Conservation (phyloP, 2,329 filamentous ascomycete genomes). For the Pseudocercospora pini-densiflorae region DNA sequence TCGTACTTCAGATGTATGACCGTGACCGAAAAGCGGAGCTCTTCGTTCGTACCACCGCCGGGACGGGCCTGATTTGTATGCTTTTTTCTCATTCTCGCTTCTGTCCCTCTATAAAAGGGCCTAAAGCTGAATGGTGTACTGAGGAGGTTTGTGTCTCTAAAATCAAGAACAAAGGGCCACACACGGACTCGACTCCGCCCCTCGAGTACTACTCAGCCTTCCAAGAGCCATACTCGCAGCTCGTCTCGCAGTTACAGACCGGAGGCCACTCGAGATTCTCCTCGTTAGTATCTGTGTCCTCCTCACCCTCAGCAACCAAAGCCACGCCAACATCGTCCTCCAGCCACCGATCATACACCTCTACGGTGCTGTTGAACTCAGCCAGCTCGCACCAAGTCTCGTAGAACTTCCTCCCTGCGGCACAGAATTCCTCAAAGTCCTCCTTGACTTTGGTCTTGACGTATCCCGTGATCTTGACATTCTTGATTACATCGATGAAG, state of each 20-base stretch:
- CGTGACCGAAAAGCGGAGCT: too few relatives aligned
- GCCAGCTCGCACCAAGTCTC: conserved; percentile 18
- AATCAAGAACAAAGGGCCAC: too few relatives aligned
- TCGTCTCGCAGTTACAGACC: background rate
- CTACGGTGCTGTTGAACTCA: conserved; percentile 13
- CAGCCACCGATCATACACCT: conserved; percentile 26
- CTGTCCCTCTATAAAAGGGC: background rate
- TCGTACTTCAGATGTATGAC: too few relatives aligned
- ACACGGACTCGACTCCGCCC: background rate
- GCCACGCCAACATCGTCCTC: background rate
- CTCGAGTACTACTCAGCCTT: background rate
- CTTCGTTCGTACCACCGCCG: background rate
- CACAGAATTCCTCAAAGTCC: conserved; percentile 26
- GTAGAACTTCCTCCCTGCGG: conserved; percentile 18
- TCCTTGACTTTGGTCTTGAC: conserved; percentile 32
- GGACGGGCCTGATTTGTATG: background rate
- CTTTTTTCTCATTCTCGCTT: background rate
- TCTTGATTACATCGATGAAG: conserved; percentile 31
- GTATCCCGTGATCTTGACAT: conserved; percentile 31
- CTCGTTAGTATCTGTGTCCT: background rate
- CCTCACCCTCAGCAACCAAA: background rate
- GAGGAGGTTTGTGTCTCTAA: too few relatives aligned
- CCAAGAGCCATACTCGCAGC: background rate
- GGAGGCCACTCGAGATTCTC: background rate
- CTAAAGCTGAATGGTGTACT: background rate